Evolutionary conservation across 2,329 filamentous ascomycete species (phyloP), one percentile per base, ranked within the genome.

Genomic region (Hypoxylon sp.): DNA sequence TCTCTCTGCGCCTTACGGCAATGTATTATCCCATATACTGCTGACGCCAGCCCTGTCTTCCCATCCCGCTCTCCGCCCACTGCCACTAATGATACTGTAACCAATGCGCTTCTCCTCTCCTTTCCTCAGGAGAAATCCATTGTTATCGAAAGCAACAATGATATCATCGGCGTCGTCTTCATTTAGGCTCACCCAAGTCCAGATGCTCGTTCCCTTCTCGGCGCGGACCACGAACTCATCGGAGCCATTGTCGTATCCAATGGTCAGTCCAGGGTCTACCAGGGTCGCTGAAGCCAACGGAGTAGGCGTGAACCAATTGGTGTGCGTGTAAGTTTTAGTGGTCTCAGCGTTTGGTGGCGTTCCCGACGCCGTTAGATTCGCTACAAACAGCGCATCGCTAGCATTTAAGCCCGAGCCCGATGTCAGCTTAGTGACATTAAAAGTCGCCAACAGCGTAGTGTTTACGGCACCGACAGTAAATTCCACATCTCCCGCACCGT

Each of bases 391-490:
- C 75, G 0, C 66, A 8, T 71, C 59, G 35, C 48, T 55, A 9
- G 68, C 63, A 24, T 67, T 46, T 9, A 71, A 24, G 1, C 24
- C 31, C 35, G 26, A 1, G 22, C 11, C 57, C 1, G 55, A 58
- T 9, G 19, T 59, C 42, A 71, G 37, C 31, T 69, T 50, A 5
- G 35, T 26, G 8, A 68, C 53, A 29, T 65, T 52, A 6, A 68
- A 19, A 3, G 62, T 62, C 14, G 59, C 55, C 3, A 71, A n/a
- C 11, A 66, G 11, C 14, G 86, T 88, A 9, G 82, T 84, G 74
- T 88, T 88, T 24, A 88, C 77, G 0, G 82, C 81, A 2, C 85
- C 85, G 10, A 88, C 80, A 0, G 74, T 77, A 67, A 88, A 85
- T 0, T 77, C 50, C 5, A 71, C 56, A 5, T 68, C 68, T 47